A percentile compares a stretch with the other conserved stretches of the same genome.
Conservation (phyloP, 768 basidiomycete genomes). For the Tulasnella sp. region DNA sequence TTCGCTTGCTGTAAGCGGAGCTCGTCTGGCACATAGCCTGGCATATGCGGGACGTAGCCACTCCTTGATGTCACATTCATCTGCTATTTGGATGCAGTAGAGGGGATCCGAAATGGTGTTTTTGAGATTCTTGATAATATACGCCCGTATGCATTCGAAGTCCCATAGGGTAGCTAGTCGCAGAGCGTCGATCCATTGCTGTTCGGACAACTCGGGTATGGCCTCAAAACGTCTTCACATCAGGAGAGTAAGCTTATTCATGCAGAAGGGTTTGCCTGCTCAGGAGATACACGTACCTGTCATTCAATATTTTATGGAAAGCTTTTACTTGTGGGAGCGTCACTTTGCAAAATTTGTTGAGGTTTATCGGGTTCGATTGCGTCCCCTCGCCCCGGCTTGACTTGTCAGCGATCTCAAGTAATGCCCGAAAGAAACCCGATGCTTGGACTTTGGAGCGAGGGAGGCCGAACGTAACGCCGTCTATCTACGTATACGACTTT, state of each 20-base stretch:
- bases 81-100: neutral
- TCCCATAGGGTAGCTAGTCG: constrained; percentile 8
- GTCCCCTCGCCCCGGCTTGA: neutral
- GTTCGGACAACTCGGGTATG: neutral
- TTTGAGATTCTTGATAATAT: neutral
- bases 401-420: neutral
- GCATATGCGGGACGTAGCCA: constrained; percentile 12
- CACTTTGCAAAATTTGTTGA: neutral
- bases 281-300: neutral
- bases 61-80: neutral
- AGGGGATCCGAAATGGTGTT: neutral
- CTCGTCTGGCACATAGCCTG: neutral
- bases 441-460: neutral
- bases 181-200: neutral
- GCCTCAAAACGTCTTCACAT: neutral
- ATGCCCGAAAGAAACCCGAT: neutral
- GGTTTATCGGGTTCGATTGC: neutral
- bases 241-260: no score
- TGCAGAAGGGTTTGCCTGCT: neutral
- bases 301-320: neutral
- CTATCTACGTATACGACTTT: neutral
- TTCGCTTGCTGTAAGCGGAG: neutral
- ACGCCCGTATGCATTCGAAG: neutral
- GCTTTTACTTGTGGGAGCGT: neutral
- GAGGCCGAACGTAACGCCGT: neutral